Base-by-base conservation (phyloP, 2,329 filamentous ascomycete genomes). In the Colletotrichum incanum region DNA sequence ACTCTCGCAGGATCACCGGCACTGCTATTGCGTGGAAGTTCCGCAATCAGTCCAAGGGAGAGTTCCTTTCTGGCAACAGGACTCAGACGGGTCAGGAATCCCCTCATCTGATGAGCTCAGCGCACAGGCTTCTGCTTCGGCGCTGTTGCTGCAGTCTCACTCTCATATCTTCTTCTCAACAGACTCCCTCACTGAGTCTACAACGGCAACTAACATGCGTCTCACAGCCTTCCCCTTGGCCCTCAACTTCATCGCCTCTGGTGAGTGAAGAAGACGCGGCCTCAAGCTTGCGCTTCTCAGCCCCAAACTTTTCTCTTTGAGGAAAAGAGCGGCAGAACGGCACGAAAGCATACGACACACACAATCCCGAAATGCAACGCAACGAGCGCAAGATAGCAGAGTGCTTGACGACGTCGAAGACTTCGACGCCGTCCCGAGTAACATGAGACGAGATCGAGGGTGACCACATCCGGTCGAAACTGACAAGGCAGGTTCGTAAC, bases 231-330 rank as follows among this genome's bases (percentile, higher is more conserved):
- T 94, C 75, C 94, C 94, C 77, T 86, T 96, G 83, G 93, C 94
- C 82, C 87, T 96, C 80, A 96, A 96, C 85, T 96, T 96, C 86
- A 93, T 96, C 85, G 94, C 94, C 82, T 94, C 93, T 86, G 93
- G 94, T 96, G 91, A 96, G 94, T 96, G 84, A 82, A 82, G 81
- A 80, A 79, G 77, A 81, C 77, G 77, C 76, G 52, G 50, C 34
- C 39, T 23, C 37, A 20, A 56, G 47, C 47, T 43, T 28, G 69
- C 69, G 65, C 69, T 69, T 72, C 69, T 71, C 49, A 59, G 37
- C 47, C 56, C 58, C 39, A 67, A 23, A 8, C 49, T 55, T 39
- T 52, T 50, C 47, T 59, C 54, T 59, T 41, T 34, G 23, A 23
- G 54, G 50, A 70, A 45, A 56, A 67, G 69, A 72, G 69, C 69